Evolutionary conservation across 75 land plant genomes (phyloP).

Genomic region (Picea glauca): DNA sequence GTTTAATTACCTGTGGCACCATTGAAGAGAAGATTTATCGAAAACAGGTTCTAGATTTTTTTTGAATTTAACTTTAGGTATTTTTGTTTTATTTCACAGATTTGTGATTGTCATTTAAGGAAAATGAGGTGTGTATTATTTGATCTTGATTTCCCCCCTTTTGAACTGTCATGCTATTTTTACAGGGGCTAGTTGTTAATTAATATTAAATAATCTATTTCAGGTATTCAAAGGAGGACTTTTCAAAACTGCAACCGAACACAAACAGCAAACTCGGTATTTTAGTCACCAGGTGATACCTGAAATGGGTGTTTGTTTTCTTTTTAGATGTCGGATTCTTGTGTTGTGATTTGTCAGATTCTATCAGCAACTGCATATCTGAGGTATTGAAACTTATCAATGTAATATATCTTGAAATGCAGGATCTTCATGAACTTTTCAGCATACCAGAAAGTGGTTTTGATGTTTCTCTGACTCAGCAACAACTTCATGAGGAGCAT

Average conservation of each 20-base stretch:
- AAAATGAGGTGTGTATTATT: no score
- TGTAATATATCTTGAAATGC: constrained; percentile 12
- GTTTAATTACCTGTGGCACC: constrained; percentile 96
- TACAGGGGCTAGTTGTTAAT: neutral
- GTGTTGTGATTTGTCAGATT: neutral
- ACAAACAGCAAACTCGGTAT: constrained; percentile 89
- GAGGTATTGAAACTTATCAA: neutral
- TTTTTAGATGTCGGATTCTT: neutral
- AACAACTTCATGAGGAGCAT: constrained; percentile 93
- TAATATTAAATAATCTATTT: neutral
- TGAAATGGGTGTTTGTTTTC: constrained; percentile 2
- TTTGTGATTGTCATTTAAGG: neutral
- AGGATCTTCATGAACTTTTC: constrained; percentile 91
- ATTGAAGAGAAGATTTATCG: constrained; percentile 96
- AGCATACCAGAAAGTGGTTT: constrained; percentile 85
- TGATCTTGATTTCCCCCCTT: neutral
- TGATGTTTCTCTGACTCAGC: constrained; percentile 87
- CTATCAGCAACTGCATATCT: neutral
- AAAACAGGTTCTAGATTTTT: constrained; percentile 64
- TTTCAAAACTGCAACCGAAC: constrained; percentile 91
- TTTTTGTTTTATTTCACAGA: constrained; percentile 10
- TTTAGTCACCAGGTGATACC: constrained; percentile 79
- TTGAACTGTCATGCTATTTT: neutral
- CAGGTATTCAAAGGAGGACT: constrained; percentile 98
- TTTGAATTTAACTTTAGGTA: neutral